Percentiles rank a stretch among this genome's conserved stretches.
Conservation (phyloP, 116 monocot species). For the Cymodocea nodosa region DNA sequence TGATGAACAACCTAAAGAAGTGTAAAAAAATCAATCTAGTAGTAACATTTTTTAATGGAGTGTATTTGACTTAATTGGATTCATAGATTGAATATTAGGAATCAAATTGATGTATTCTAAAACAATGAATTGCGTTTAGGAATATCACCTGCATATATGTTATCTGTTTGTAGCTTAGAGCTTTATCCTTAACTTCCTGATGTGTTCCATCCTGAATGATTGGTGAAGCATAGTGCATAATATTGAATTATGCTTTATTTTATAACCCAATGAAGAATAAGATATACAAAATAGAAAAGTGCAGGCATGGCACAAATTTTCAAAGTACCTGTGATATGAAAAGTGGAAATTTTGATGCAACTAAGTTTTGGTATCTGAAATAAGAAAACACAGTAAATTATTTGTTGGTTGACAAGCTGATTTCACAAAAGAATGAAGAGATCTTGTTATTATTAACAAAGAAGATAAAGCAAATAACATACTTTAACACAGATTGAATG, state of each 20-base stretch:
- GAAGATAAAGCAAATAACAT: constrained; percentile 12
- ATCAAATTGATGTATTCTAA: no score
- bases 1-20: no score
- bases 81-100: no score
- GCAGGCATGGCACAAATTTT: background rate
- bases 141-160: constrained; percentile 77
- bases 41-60: no score
- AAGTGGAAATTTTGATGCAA: constrained; percentile 81
- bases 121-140: no score
- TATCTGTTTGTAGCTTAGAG: constrained; percentile 64
- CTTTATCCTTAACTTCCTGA: constrained; percentile 71
- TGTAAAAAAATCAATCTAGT: no score
- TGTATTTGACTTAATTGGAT: no score
- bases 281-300: background rate
- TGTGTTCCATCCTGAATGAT: constrained; percentile 82
- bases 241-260: background rate
- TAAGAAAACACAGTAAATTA: background rate
- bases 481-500: constrained; percentile 76
- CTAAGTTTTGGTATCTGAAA: constrained; percentile 66
- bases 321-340: constrained; percentile 77
- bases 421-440: background rate
- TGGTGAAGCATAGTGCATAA: background rate
- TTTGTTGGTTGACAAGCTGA: background rate
- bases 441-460: background rate
- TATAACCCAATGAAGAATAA: background rate